Evolutionary conservation across 73 alveolate genomes (phyloP).

Genomic region (Tetrahymena thermophila): DNA sequence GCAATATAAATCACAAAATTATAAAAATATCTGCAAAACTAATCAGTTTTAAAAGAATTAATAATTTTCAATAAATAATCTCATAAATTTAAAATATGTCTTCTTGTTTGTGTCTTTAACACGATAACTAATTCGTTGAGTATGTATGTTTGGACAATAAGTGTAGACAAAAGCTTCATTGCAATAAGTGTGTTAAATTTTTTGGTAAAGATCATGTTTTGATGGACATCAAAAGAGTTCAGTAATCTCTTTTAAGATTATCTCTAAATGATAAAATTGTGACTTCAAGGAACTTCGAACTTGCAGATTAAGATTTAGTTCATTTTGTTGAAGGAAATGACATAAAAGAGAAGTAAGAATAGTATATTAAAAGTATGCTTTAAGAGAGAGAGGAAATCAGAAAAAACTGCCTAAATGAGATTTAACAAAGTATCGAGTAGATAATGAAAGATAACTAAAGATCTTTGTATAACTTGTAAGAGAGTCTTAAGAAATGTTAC

Average conservation of each 20-base stretch:
- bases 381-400: neutral
- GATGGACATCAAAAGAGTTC: neutral
- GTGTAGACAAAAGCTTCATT: neutral
- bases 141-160: neutral
- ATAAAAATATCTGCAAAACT: neutral
- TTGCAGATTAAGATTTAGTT: neutral
- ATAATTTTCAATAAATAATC: too few species aligned
- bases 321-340: neutral
- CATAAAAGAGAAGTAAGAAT: neutral
- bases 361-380: neutral
- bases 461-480: neutral
- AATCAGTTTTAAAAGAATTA: neutral
- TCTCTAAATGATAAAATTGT: neutral
- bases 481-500: neutral
- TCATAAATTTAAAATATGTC: neutral
- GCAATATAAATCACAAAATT: neutral
- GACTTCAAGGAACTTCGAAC: neutral
- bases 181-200: neutral
- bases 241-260: neutral
- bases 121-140: neutral
- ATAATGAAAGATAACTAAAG: neutral
- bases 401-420: neutral
- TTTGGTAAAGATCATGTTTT: neutral
- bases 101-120: neutral
- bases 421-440: neutral